Conservation (phyloP, 768 basidiomycete genomes). For the Suillus decipiens region DNA sequence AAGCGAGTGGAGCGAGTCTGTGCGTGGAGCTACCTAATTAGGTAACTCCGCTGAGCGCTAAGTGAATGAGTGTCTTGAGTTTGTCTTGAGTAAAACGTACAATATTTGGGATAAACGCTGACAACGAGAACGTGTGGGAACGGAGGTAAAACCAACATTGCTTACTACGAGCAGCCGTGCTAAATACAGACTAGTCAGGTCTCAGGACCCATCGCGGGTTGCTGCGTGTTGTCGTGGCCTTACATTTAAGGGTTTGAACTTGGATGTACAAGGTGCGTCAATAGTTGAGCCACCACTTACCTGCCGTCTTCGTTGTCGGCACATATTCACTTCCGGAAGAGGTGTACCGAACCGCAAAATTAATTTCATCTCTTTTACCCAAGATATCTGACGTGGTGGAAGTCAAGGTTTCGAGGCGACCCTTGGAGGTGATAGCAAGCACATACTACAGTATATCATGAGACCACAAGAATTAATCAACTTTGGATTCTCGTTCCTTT, state of each 20-base stretch:
- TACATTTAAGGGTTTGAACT: conserved; percentile 2
- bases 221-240: background rate
- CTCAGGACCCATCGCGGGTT: background rate
- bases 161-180: background rate
- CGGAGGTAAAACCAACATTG: background rate
- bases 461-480: conserved; percentile 1
- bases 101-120: background rate
- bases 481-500: background rate
- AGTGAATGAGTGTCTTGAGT: too few species aligned
- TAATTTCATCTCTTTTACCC: conserved; percentile 10
- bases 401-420: background rate
- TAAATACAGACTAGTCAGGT: background rate
- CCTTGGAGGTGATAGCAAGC: conserved; percentile 6
- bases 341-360: conserved; percentile 1
- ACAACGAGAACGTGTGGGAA: background rate
- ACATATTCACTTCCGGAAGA: conserved; percentile 8
- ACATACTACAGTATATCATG: background rate
- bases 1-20: too few species aligned
- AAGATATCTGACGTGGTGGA: conserved; percentile 3
- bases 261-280: background rate
- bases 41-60: too few species aligned
- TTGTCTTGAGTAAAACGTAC: too few species aligned
- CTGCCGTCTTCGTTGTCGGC: conserved; percentile 7
- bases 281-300: conserved; percentile 1
- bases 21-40: too few species aligned